Conservation (phyloP, 179 eudicot species). For the Carnegiea gigantea region DNA sequence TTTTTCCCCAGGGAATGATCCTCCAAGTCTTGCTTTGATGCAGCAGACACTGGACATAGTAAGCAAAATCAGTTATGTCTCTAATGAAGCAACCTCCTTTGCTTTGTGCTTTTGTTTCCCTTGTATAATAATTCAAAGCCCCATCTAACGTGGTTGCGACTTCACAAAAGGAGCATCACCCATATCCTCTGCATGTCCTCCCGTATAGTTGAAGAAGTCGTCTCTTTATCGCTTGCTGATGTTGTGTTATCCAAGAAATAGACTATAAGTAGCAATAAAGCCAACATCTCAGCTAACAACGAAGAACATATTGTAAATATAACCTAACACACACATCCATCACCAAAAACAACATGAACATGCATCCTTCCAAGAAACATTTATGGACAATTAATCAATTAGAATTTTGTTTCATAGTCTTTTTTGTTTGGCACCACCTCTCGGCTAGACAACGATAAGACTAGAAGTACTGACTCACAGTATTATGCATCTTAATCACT, state of each 20-base stretch:
- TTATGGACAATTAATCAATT: not conserved
- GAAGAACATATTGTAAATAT: not conserved
- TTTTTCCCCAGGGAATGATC: not conserved
- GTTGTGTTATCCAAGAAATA: not conserved
- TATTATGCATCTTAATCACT: no score
- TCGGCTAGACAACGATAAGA: no score
- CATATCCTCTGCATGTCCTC: not conserved
- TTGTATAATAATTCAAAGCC: not conserved
- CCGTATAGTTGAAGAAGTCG: not conserved
- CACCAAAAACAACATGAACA: not conserved
- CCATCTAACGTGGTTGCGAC: not conserved
- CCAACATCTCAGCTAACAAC: not conserved
- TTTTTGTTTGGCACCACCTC: no score
- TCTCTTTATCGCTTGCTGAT: not conserved
- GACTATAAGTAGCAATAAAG: not conserved
- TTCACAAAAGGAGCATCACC: not conserved
- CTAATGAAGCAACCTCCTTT: not conserved
- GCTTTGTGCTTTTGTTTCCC: not conserved
- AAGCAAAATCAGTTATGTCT: not conserved
- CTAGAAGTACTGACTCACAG: no score
- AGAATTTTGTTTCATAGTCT: no score
- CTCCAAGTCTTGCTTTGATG: not conserved
- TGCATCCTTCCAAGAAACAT: not conserved
- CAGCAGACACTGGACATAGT: not conserved
- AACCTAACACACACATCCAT: not conserved